A percentile compares a stretch with the other conserved stretches of the same genome.
phyloP scores from a whole-genome alignment of 306 rosid species.

The Dryas drummondii region DNA sequence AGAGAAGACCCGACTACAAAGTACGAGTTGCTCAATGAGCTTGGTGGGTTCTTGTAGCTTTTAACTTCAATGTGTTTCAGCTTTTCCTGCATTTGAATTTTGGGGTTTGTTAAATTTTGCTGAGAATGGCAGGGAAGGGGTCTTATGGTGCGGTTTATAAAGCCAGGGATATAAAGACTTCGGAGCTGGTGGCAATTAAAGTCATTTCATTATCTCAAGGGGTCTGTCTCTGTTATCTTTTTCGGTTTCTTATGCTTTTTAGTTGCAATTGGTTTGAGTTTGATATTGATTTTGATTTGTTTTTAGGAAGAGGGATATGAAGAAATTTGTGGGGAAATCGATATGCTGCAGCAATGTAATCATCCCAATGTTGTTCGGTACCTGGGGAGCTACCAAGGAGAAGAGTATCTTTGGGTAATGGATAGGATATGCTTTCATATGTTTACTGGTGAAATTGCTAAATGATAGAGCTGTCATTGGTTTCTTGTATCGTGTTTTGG shows the following conservation, averaged over 20 bases:
- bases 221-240: conserved; percentile 40
- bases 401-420: conserved; percentile 96
- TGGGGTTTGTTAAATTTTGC: no score
- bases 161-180: conserved; percentile 87
- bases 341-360: conserved; percentile 96
- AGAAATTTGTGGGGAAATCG: conserved; percentile 97
- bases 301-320: conserved; percentile 96
- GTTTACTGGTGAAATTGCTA: conserved; percentile 1
- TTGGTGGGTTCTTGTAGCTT: conserved; percentile 49
- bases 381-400: conserved; percentile 99
- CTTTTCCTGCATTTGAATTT: not conserved
- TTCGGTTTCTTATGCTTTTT: not conserved
- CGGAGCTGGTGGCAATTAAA: conserved; percentile 94
- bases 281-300: conserved; percentile 26
- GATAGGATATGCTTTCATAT: conserved; percentile 7
- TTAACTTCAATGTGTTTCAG: not conserved
- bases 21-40: conserved; percentile 95
- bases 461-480: conserved; percentile 8
- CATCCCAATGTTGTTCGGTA: conserved; percentile 99
- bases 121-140: conserved; percentile 76
- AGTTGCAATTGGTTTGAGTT: conserved; percentile 14
- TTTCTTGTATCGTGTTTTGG: conserved; percentile 2
- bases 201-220: conserved; percentile 91
- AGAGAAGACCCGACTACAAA: conserved; percentile 86
- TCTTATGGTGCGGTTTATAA: conserved; percentile 96